Evolutionary conservation across 1,139 yeast species (phyloP), one percentile per base, ranked within the genome.

Genomic region (Diutina neorugosa): DNA sequence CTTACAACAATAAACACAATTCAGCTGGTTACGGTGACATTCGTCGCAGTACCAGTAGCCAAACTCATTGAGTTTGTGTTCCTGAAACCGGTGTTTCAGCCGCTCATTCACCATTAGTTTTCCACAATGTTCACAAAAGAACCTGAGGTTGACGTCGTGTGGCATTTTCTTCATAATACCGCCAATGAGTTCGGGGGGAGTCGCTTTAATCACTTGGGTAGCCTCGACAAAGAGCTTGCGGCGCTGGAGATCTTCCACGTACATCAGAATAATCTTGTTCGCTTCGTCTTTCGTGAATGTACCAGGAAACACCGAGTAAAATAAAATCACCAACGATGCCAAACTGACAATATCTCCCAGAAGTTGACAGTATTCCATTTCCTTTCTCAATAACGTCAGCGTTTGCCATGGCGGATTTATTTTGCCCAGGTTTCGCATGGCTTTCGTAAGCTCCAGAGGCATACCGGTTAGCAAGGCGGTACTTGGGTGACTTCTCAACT

Each of bases 11-110:
- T 85, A 80, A n/a, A 84, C 75, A 65, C 98, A 93, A 47, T 82
- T 78, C 58, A 80, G 84, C 57, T 81, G 84, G 31, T 73, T 71
- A 50, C 67, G 70, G 3, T 73, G 69, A 64, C 97, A 91, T 47
- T 74, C 74, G 53, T 82, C 89, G 68, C 97, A 91, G 64, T 83
- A 87, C 96, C 96, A 90, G 60, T 77, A 84, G 0, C 94, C 96
- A 60, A 78, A 76, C 40, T 46, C 50, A 3, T 27, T 16, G 14
- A 16, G n/a, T 16, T 69, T 60, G 19, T 55, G 57, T 34, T 53
- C 51, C 9, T 59, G 61, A 19, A 56, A 57, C 44, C 65, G 69
- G 41, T 66, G 70, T 61, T 80, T 82, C 16, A 83, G 72, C 11
- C 66, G 65, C 58, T 86, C 94, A 63, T 88, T 89, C 4, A 80